Conservation (phyloP, 306 rosid genomes). For the Cucumis melo region DNA sequence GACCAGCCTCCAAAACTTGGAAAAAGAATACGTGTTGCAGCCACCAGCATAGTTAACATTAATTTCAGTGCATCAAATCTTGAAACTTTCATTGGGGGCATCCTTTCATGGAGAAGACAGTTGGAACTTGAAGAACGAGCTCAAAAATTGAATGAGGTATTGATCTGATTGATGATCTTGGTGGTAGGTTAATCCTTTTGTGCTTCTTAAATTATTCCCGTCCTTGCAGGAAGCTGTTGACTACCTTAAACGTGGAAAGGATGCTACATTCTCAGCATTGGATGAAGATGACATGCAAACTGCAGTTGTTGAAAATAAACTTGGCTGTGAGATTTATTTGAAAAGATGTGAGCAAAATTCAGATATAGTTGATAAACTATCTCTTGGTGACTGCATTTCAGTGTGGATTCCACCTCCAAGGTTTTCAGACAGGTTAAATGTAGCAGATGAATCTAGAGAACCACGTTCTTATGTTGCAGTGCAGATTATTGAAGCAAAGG, state of each 20-base stretch:
- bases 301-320: constrained; percentile 69
- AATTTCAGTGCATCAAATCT: constrained; percentile 87
- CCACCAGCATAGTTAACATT: constrained; percentile 69
- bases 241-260: constrained; percentile 33
- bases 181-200: neutral
- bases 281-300: constrained; percentile 97
- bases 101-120: constrained; percentile 83
- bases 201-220: constrained; percentile 14
- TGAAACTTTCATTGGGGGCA: constrained; percentile 56
- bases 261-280: constrained; percentile 59
- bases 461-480: constrained; percentile 73
- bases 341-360: constrained; percentile 54
- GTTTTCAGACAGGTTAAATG: constrained; percentile 80
- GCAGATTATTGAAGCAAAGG: constrained; percentile 92
- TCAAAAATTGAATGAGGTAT: constrained; percentile 51
- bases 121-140: constrained; percentile 80
- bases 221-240: constrained; percentile 51
- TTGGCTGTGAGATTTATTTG: constrained; percentile 72
- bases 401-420: constrained; percentile 90
- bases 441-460: constrained; percentile 68
- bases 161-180: constrained; percentile 14
- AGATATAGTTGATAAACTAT: constrained; percentile 38
- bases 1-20: constrained; percentile 55
- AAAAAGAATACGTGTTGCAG: constrained; percentile 75
- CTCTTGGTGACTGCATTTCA: constrained; percentile 48